Base-by-base conservation (phyloP, 495 filamentous ascomycete species). In the Penicillium riverlandense region DNA sequence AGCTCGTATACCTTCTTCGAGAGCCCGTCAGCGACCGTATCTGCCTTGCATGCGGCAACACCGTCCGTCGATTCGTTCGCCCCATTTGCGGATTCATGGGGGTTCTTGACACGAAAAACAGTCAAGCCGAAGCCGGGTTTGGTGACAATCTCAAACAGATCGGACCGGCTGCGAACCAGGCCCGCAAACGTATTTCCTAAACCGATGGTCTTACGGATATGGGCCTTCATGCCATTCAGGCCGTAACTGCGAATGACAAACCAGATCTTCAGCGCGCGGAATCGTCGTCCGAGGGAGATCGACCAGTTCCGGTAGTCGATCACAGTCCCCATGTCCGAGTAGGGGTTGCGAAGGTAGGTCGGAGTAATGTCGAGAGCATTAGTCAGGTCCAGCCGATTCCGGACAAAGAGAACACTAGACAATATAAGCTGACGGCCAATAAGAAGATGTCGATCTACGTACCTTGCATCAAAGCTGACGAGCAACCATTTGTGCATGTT, bases 401-500 rank as follows among this genome's bases (percentile, higher is more conserved):
- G 78, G 48, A 96, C 80, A 61, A 75, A 96, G 13, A 95, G 72
- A 47, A 83, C 83, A 47, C 84, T 88, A 37, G 6, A 33, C 1
- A 10, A 1, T 0, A 14, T 49, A n/a, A 52, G 45, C 37, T 22
- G 40, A 5, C 11, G 39, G n/a, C 4, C 16, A 12, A 28, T 14
- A 16, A 15, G 9, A 8, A 31, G 8, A 34, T 4, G 28, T 27
- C 16, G 11, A 8, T 31, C 4, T 8, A 27, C 27, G 40, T 62
- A 76, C 76, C 75, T 76, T 14, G 88, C 88, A 66, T 98, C 92
- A 55, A 98, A 96, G 66, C 95, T 95, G 35, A 88, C 88, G 11
- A 96, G 77, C 32, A 96, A 74, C 90, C 92, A 96, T 70, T 98
- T 98, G 71, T 96, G 92, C 85, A 96, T 85, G 66, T 97, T 98